Base-by-base conservation (phyloP, 2,329 filamentous ascomycete species). In the Thelonectria discophora region DNA sequence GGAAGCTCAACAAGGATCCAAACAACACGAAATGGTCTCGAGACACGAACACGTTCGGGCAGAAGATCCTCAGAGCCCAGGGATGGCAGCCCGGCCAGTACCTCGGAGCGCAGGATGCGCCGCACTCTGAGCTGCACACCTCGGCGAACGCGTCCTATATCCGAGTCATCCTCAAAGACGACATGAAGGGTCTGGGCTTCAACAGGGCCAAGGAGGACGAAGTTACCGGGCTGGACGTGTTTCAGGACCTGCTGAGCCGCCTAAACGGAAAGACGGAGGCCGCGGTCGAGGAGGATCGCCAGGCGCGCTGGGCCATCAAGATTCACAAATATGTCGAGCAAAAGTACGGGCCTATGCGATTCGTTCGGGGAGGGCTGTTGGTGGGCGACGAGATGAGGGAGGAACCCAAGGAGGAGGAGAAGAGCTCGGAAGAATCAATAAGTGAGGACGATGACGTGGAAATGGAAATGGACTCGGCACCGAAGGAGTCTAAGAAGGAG, bases 1-100 rank as follows among this genome's bases (percentile, higher is more conserved):
- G 83, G 49, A 97, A 94, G 80, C 88, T 98, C 74, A 90, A 90
- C 68, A 85, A 90, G 75, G 95, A 99, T 78, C 95, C 95, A 8
- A 97, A 98, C 80, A 99, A 98, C 78, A 97, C 92, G 49, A 88
- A 87, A 84, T 99, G 95, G 95, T 89, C 90, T 58, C 89, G 90
- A 72, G 90, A 94, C 75, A 92, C 90, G 66, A 86, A 85, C 58
- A 89, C 88, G 55, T 98, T 95, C 76, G 95, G 95, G 69, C 94
- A 97, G 76, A 92, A 89, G 74, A 94, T 98, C 69, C 88, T 99
- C 73, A 87, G 89, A 51, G 84, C 90, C 15, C 93, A 97, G 73
- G 95, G 95, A 66, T 99, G 95, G 95, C 86, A 89, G 63, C 93
- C 94, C 0, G 95, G 95, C 37, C 85, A 90, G 67, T 91, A 87